Conservation (phyloP, 768 basidiomycete genomes). For the Cyclocybe aegerita region DNA sequence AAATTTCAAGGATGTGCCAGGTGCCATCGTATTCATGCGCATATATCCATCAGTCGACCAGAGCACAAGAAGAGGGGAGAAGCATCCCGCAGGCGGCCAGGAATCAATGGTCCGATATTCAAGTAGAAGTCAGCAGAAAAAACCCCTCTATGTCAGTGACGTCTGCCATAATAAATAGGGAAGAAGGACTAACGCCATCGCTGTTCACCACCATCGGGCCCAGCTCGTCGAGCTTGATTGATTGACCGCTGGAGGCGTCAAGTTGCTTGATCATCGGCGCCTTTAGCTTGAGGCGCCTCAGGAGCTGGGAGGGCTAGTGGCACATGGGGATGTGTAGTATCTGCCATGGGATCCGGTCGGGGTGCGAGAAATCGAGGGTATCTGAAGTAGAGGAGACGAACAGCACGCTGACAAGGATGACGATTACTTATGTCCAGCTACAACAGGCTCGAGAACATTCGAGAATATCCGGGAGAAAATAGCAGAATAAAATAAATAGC, state of each 20-base stretch:
- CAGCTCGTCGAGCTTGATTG: conserved; percentile 54
- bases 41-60: too few species aligned
- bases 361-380: background rate
- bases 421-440: too few species aligned
- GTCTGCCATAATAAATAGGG: background rate
- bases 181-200: conserved; percentile 49
- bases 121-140: background rate
- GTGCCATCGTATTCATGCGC: too few species aligned
- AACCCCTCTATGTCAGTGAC: background rate
- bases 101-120: background rate
- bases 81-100: too few species aligned
- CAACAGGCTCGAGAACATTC: conserved; percentile 9
- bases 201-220: conserved; percentile 71
- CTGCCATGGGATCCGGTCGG: background rate
- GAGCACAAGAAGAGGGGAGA: too few species aligned
- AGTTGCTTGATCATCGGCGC: background rate
- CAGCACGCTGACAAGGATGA: too few species aligned
- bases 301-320: conserved; percentile 7
- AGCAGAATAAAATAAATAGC: background rate
- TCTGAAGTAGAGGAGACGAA: background rate
- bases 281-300: background rate
- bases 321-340: background rate
- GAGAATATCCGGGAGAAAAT: conserved; percentile 8
- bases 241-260: conserved; percentile 4
- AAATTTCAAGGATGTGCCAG: too few species aligned